Evolutionary conservation across 192 early-diverging fungal genomes (phyloP).

Genomic region (Coemansia sp.): DNA sequence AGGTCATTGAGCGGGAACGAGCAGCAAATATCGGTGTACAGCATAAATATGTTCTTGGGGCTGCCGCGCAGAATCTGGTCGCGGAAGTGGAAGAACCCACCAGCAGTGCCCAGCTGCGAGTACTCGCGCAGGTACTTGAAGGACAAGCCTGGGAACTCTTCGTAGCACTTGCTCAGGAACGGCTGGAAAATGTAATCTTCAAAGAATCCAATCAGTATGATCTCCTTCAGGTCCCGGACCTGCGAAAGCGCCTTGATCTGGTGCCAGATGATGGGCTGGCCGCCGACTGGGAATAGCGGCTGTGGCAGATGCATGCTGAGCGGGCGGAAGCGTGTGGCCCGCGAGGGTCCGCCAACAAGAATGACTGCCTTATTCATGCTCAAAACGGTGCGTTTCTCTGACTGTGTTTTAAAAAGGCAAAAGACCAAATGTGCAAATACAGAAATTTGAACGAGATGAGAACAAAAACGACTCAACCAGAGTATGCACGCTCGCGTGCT

Average conservation of each 20-base stretch:
- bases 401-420: neutral
- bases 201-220: constrained; percentile 95
- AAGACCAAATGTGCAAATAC: neutral
- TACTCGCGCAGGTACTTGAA: constrained; percentile 98
- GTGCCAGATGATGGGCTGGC: constrained; percentile 94
- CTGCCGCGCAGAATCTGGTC: constrained; percentile 92
- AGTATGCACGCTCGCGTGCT: neutral
- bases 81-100: constrained; percentile 98
- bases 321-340: constrained; percentile 96
- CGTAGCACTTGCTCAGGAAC: constrained; percentile 82
- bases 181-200: constrained; percentile 89
- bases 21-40: constrained; percentile 96
- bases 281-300: constrained; percentile 98
- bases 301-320: constrained; percentile 94
- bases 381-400: neutral
- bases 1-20: constrained; percentile 90
- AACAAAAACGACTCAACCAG: neutral
- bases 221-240: constrained; percentile 86
- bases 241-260: constrained; percentile 91
- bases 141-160: constrained; percentile 81
- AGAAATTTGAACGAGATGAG: constrained; percentile 10
- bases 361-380: constrained; percentile 82
- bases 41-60: constrained; percentile 91
- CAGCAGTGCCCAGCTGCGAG: constrained; percentile 93
- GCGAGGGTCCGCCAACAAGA: constrained; percentile 95